Evolutionary conservation across 768 basidiomycete species (phyloP).

Genomic region (Mycena venus): DNA sequence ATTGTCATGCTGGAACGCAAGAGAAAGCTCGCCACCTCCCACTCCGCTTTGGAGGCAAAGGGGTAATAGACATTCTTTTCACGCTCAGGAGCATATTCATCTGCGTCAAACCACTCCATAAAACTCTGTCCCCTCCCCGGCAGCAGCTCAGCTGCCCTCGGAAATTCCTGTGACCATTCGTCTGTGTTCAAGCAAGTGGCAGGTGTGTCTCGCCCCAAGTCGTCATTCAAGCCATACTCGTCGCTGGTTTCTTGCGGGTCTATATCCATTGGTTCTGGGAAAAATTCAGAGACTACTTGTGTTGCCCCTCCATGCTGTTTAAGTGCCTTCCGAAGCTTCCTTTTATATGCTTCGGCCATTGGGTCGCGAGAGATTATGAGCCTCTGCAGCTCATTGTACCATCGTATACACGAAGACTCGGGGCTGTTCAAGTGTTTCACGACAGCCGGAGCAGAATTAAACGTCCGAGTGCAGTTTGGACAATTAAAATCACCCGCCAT

Average conservation of each 20-base stretch:
- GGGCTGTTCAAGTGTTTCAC: not conserved
- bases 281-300: not conserved
- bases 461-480: not conserved
- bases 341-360: not conserved
- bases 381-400: not conserved
- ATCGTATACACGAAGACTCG: not conserved
- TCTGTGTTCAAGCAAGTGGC: not conserved
- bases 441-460: not conserved
- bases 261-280: not conserved
- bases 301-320: not conserved
- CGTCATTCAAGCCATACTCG: not conserved
- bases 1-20: constrained; percentile 44
- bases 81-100: not conserved
- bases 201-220: not conserved
- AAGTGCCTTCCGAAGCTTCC: not conserved
- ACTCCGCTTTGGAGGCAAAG: constrained; percentile 45
- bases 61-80: constrained; percentile 45
- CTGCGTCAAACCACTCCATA: not conserved
- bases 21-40: constrained; percentile 48
- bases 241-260: not conserved
- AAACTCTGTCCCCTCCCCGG: not conserved
- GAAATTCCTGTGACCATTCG: not conserved
- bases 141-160: not conserved
- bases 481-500: not conserved
- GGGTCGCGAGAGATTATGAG: not conserved